Percentiles rank a stretch among this genome's conserved stretches.
Evolutionary conservation across 2,329 filamentous ascomycete genomes (phyloP).

Genomic region (Leptographium procerum): DNA sequence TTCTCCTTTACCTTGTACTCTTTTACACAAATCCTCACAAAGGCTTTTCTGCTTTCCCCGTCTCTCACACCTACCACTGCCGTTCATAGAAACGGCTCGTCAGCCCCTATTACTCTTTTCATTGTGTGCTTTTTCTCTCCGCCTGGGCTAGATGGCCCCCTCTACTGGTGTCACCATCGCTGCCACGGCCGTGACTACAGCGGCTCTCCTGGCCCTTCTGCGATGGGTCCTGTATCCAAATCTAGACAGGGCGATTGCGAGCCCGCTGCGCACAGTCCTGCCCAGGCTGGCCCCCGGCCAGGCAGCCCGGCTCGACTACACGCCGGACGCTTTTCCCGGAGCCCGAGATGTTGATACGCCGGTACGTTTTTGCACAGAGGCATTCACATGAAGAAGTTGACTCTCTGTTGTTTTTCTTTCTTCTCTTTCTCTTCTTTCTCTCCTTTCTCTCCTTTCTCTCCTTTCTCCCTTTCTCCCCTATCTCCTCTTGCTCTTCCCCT

Average conservation of each 20-base stretch:
- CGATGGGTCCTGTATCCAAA: constrained; percentile 15
- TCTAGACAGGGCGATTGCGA: constrained; percentile 11
- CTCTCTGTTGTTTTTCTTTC: no score
- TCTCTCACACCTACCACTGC: not conserved
- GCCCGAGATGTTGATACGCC: constrained; percentile 62
- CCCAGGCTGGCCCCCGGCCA: constrained; percentile 14
- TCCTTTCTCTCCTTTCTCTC: no score
- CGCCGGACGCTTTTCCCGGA: constrained; percentile 58
- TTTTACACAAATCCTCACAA: not conserved
- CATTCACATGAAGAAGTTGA: no score
- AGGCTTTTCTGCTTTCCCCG: not conserved
- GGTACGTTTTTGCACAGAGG: constrained; percentile 28
- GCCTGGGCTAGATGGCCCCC: not conserved
- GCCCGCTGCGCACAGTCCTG: constrained; percentile 16
- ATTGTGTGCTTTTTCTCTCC: not conserved
- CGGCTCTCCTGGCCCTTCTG: constrained; percentile 13
- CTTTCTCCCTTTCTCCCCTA: not conserved
- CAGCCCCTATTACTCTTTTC: not conserved
- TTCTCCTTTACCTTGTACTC: not conserved
- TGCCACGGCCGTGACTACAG: constrained; percentile 14
- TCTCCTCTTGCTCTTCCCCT: not conserved
- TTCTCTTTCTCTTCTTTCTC: no score
- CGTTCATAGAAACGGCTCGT: not conserved
- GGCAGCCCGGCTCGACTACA: constrained; percentile 35
- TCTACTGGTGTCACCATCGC: constrained; percentile 7